Evolutionary conservation across 495 filamentous ascomycete species (phyloP).

Genomic region (Penicillium samsonianum): DNA sequence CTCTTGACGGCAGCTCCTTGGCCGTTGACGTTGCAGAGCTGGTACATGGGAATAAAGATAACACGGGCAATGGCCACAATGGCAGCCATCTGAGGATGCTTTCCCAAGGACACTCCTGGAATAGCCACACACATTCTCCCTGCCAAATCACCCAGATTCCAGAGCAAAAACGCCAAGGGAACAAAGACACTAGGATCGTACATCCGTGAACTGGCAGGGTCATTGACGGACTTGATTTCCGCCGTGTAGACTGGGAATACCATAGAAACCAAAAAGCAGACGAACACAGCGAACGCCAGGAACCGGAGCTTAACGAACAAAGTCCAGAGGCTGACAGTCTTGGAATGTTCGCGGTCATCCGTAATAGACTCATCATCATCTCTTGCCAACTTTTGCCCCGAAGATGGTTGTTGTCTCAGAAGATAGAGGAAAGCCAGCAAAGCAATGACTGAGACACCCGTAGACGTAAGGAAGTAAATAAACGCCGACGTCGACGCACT

Average conservation of each 20-base stretch:
- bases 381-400: conserved; percentile 12
- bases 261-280: conserved; percentile 86
- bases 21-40: conserved; percentile 81
- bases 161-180: conserved; percentile 86
- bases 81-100: conserved; percentile 65
- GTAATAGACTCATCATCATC: conserved; percentile 22
- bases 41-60: conserved; percentile 79
- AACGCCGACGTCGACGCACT: conserved; percentile 71
- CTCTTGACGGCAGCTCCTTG: conserved; percentile 67
- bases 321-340: conserved; percentile 61
- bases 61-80: conserved; percentile 60
- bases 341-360: conserved; percentile 26
- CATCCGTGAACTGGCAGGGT: conserved; percentile 53
- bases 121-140: conserved; percentile 72
- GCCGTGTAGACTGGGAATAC: conserved; percentile 91
- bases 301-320: conserved; percentile 75
- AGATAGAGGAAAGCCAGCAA: conserved; percentile 65
- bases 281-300: conserved; percentile 67
- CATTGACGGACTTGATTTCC: conserved; percentile 71
- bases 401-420: conserved; percentile 38
- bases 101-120: conserved; percentile 59
- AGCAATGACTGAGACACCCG: conserved; percentile 57
- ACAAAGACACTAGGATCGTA: conserved; percentile 77
- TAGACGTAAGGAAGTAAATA: conserved; percentile 88
- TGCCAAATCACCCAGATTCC: conserved; percentile 85